Base-by-base conservation (phyloP, 2,329 filamentous ascomycete species). In the Byssoonygena ceratinophila region DNA sequence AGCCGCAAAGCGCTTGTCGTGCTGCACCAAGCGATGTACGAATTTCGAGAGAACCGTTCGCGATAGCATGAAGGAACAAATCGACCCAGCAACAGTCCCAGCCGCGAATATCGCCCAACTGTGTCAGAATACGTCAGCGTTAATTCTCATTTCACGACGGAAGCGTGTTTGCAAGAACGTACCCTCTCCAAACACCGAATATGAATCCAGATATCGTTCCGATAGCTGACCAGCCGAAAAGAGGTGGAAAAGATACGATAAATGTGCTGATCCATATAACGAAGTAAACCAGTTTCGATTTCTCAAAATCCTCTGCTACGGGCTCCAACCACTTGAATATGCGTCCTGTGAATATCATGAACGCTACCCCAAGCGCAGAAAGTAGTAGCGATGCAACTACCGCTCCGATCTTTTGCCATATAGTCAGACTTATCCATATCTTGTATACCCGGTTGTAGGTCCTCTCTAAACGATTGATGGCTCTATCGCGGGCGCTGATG, bases 1-100 rank as follows among this genome's bases (percentile, higher is more conserved):
- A 3, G 92, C 92, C 8, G 92, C 81, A 66, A 98, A 98, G 49
- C 90, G 80, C 65, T 82, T 84, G 70, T 98, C 91, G 59, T 78
- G 76, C 53, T 87, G 86, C 46, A 96, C 84, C 60, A 95, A 76
- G 16, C 82, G 77, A 60, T 89, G 77, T 25, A 97, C 90, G 65
- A 90, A 90, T 41, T 73, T 74, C 59, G 84, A 84, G 54, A 97
- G 75, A 40, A 96, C 69, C 4, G 86, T 87, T 57, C 92, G 78
- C 49, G 85, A 89, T 43, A 86, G 81, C 54, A 94, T 65, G 65
- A 98, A 97, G 0, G 88, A 84, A 41, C 76, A 81, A 1, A 86
- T 82, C 18, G 84, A 88, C 36, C 92, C 92, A 29, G 81, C 69
- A 1, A 95, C 77, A 18, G 86, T 94, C 14, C 87, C 89, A 0